Conservation (phyloP, 2,329 filamentous ascomycete species). For the Ceratocystis lukuohia region DNA sequence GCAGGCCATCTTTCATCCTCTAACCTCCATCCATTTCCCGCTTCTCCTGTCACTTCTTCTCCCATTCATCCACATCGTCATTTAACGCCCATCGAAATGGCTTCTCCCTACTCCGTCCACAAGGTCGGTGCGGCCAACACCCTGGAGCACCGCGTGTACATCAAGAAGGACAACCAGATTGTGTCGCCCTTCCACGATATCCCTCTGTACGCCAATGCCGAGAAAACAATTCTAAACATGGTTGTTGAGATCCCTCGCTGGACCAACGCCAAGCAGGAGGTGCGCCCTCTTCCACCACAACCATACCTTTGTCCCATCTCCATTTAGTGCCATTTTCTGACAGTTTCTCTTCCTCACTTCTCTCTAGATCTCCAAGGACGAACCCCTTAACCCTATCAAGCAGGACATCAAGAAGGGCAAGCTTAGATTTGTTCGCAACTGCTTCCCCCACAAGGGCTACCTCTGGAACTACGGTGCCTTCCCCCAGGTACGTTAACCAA, state of each 20-base stretch:
- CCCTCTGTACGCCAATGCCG: conserved; percentile 90
- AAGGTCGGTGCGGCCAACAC: conserved; percentile 87
- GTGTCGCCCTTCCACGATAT: conserved; percentile 98
- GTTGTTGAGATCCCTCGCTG: conserved; percentile 97
- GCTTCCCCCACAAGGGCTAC: conserved; percentile 99
- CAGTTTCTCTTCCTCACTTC: neutral
- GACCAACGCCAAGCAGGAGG: conserved; percentile 99
- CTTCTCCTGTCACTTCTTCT: conserved; percentile 11
- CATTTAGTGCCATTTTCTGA: neutral
- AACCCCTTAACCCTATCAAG: conserved; percentile 97
- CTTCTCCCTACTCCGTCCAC: conserved; percentile 59
- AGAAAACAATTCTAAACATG: conserved; percentile 97
- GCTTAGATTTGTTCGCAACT: conserved; percentile 98
- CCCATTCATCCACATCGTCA: conserved; percentile 21
- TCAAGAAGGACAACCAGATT: conserved; percentile 92
- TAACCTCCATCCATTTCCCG: neutral
- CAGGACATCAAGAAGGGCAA: conserved; percentile 99
- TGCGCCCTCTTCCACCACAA: conserved; percentile 34
- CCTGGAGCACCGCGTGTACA: conserved; percentile 90
- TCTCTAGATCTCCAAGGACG: conserved; percentile 88
- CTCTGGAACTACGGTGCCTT: conserved; percentile 99
- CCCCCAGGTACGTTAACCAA: conserved; percentile 58
- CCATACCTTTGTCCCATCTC: neutral
- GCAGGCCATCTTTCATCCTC: conserved; percentile 17
- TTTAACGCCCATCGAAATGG: conserved; percentile 34